Evolutionary conservation across 495 filamentous ascomycete genomes (phyloP), one percentile per base, ranked within the genome.

Genomic region (Copromyces sp.): DNA sequence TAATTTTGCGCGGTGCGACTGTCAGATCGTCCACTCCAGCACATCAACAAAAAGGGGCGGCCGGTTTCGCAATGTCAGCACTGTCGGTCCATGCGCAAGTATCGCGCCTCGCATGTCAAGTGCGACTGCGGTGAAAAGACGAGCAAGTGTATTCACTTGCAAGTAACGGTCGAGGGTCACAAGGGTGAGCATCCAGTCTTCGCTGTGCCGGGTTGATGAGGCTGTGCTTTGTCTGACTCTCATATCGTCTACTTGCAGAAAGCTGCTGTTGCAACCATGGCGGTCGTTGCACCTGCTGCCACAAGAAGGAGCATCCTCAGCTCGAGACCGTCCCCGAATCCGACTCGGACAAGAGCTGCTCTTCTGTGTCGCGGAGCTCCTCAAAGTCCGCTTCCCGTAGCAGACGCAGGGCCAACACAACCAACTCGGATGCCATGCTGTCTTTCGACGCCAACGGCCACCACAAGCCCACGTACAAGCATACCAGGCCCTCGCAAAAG

Each of bases 41-140:
- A 95, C 81, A 97, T 98, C 87, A 95, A 95, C 85, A 97, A 97
- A 84, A 98, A 99, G 78, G 95, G 95, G 82, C 92, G 95, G 77
- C 95, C 95, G 76, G 95, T 98, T 78, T 97, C 95, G 82, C 95
- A 99, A 91, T 99, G 95, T 82, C 87, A 92, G 78, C 95, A 98
- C 85, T 99, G 95, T 83, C 94, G 95, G 83, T 89, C 91, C 75
- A 92, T 97, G 85, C 94, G 95, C 88, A 98, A 98, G 87, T 95
- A 94, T 81, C 93, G 96, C 74, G 91, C 95, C 74, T 92, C 94
- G 73, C 95, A 99, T 84, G 89, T 94, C 77, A 95, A 94, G 84
- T 99, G 95, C 86, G 95, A 98, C 81, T 99, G 95, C 84, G 94
- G 94, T 81, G 94, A 95, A 82, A 97, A 95, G 89, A 87, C 84